Conservation (phyloP, 352 stramenopile genomes). For the Pythium oligandrum region DNA sequence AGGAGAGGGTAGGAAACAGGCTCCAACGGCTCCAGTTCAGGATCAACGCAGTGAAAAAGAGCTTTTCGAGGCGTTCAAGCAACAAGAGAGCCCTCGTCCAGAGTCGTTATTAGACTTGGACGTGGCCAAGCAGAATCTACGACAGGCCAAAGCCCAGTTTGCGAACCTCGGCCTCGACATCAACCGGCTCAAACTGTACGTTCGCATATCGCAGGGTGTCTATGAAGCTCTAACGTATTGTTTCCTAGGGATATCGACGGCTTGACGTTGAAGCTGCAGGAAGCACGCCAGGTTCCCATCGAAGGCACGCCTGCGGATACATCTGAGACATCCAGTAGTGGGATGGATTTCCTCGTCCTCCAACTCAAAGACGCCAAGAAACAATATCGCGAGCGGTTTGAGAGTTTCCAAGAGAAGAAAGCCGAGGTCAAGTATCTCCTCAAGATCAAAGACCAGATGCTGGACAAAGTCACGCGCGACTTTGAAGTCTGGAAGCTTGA, state of each 20-base stretch:
- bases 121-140: conserved; percentile 54
- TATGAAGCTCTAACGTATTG: neutral
- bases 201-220: conserved; percentile 1
- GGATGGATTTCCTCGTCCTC: conserved; percentile 20
- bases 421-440: conserved; percentile 45
- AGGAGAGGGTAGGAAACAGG: too few relatives aligned
- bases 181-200: conserved; percentile 60
- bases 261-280: conserved; percentile 35
- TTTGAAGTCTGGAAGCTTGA: conserved; percentile 44
- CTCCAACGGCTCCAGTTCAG: too few relatives aligned
- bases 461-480: conserved; percentile 42
- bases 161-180: conserved; percentile 33
- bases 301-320: neutral
- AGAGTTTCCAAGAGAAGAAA: conserved; percentile 47
- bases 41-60: conserved; percentile 36
- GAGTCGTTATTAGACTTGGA: conserved; percentile 55
- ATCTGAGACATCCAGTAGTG: too few relatives aligned
- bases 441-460: conserved; percentile 64
- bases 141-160: conserved; percentile 30
- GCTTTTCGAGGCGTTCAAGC: conserved; percentile 50
- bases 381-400: conserved; percentile 38
- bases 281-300: conserved; percentile 7
- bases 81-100: conserved; percentile 20
- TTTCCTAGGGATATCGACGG: conserved; percentile 42
- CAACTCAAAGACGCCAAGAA: conserved; percentile 63